phyloP scores from a whole-genome alignment of 371 early-diverging fungal species.

The Rhizomucor pusillus region DNA sequence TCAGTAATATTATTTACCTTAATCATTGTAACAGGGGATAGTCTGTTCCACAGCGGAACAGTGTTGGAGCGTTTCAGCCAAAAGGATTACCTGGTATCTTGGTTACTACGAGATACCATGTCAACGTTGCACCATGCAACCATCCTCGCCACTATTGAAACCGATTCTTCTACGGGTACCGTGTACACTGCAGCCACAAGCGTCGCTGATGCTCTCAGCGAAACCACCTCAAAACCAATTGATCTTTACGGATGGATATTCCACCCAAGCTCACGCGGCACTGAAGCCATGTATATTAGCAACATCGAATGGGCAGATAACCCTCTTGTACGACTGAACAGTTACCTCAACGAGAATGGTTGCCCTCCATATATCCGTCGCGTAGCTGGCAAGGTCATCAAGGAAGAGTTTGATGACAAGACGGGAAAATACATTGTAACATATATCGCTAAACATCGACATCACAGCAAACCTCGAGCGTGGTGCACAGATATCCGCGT shows the following conservation, averaged over 20 bases:
- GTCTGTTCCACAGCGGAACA: conserved; percentile 44
- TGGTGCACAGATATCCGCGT: conserved; percentile 47
- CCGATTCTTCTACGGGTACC: conserved; percentile 48
- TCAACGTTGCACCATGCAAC: neutral
- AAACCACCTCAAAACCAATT: conserved; percentile 36
- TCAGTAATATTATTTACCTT: conserved; percentile 2
- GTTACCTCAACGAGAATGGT: conserved; percentile 44
- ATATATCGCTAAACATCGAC: conserved; percentile 37
- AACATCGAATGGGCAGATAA: conserved; percentile 15
- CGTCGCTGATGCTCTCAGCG: conserved; percentile 45
- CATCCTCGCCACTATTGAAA: conserved; percentile 50
- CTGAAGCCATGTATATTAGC: conserved; percentile 28
- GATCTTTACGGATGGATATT: conserved; percentile 63
- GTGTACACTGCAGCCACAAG: conserved; percentile 55
- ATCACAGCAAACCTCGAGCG: conserved; percentile 1
- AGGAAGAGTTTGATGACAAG: conserved; percentile 26
- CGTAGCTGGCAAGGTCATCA: conserved; percentile 38
- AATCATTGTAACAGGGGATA: conserved; percentile 40
- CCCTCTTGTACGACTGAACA: conserved; percentile 5
- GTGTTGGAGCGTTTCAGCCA: conserved; percentile 53
- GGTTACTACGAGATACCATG: conserved; percentile 11
- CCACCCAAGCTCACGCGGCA: conserved; percentile 28
- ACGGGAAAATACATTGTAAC: conserved; percentile 20
- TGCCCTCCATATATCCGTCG: conserved; percentile 55
- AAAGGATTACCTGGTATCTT: conserved; percentile 51